Evolutionary conservation across 1,284 basidiomycete genomes (phyloP).

Genomic region (Trichosporon sp.): DNA sequence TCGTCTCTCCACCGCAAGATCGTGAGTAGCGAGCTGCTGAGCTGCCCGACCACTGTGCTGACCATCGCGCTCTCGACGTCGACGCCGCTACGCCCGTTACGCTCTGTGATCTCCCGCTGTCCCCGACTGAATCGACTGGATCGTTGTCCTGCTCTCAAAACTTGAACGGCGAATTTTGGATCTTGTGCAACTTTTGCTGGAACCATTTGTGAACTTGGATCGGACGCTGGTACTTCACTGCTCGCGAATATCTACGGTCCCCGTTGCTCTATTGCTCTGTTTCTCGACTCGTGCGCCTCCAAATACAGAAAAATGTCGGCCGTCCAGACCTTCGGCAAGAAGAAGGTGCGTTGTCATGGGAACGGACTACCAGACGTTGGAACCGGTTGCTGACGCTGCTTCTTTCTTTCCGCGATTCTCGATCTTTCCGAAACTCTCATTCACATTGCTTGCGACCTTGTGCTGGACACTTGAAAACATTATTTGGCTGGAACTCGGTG

Average conservation of each 20-base stretch:
- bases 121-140: background rate
- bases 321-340: slow-evolving; percentile 98
- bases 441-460: background rate
- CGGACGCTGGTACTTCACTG: background rate
- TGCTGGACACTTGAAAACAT: background rate
- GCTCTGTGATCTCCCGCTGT: background rate
- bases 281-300: slow-evolving; percentile 3
- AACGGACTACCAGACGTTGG: background rate
- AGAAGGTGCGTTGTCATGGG: slow-evolving; percentile 69
- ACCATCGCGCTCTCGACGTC: slow-evolving; percentile 18
- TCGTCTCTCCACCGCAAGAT: slow-evolving; percentile 33
- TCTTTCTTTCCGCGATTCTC: background rate
- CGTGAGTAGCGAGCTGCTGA: slow-evolving; percentile 31
- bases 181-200: background rate
- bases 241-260: background rate
- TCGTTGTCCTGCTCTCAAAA: background rate
- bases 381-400: slow-evolving; percentile 17
- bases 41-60: slow-evolving; percentile 22
- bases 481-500: background rate
- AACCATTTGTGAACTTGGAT: background rate
- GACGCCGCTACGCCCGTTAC: slow-evolving; percentile 1
- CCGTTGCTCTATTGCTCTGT: background rate
- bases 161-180: background rate
- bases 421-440: background rate
- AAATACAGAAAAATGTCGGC: slow-evolving; percentile 57